Conservation (phyloP, 2,329 filamentous ascomycete genomes). For the Colletotrichum sp. region DNA sequence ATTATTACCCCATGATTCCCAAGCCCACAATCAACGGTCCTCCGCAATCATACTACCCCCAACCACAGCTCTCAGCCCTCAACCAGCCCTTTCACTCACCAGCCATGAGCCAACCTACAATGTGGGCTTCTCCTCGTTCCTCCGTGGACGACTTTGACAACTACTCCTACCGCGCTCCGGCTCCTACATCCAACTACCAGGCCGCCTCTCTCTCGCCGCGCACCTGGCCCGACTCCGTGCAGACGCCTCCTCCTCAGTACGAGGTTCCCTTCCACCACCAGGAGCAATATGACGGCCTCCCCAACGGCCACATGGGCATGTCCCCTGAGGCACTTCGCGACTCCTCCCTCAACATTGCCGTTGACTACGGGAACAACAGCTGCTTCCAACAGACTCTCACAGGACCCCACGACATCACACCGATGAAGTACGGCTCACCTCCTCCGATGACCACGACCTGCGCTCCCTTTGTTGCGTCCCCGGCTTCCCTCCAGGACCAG, state of each 20-base stretch:
- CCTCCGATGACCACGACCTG: background rate
- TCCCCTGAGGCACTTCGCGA: background rate
- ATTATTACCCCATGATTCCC: conserved; percentile 5
- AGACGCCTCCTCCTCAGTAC: conserved; percentile 3
- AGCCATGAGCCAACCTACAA: background rate
- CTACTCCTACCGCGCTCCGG: conserved; percentile 38
- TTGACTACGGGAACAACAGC: background rate
- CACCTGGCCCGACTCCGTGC: conserved; percentile 31
- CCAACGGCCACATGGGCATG: background rate
- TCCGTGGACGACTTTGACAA: conserved; percentile 41
- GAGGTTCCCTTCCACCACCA: conserved; percentile 10
- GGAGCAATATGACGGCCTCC: background rate
- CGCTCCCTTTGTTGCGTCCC: background rate
- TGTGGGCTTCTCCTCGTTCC: conserved; percentile 41
- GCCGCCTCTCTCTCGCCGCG: conserved; percentile 35
- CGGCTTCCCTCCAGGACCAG: background rate
- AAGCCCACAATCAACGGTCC: background rate
- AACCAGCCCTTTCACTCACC: conserved; percentile 2
- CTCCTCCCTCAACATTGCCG: background rate
- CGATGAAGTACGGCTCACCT: background rate
- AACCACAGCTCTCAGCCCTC: conserved; percentile 4
- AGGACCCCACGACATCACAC: background rate
- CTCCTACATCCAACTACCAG: conserved; percentile 28
- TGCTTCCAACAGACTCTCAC: background rate
- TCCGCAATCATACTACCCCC: conserved; percentile 22